phyloP scores from a whole-genome alignment of 2,329 filamentous ascomycete species.

The Periconia sp. region DNA sequence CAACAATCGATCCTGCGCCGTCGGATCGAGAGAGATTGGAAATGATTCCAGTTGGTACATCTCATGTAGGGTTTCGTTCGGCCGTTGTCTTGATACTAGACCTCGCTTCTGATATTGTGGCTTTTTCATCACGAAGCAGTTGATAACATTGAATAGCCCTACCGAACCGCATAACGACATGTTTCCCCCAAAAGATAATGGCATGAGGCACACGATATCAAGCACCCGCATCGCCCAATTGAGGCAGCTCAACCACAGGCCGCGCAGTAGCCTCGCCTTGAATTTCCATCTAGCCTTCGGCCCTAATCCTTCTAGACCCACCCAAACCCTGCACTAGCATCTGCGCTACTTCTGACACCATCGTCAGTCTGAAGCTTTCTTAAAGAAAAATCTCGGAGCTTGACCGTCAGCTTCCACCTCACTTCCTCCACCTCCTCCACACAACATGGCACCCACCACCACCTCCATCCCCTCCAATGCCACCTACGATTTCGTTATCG shows the following conservation, averaged over 20 bases:
- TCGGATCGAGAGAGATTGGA: no score
- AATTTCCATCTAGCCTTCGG: background rate
- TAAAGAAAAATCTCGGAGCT: background rate
- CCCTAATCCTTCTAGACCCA: background rate
- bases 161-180: no score
- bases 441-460: slow-evolving; percentile 57
- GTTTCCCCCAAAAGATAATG: background rate
- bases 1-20: no score
- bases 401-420: background rate
- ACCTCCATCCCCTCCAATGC: slow-evolving; percentile 65
- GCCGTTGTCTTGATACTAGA: no score
- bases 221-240: background rate
- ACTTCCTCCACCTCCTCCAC: background rate
- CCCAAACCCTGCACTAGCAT: no score
- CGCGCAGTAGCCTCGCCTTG: background rate
- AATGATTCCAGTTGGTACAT: no score
- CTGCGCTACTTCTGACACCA: background rate
- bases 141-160: no score
- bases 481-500: slow-evolving; percentile 78
- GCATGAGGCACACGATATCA: background rate
- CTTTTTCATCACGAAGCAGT: no score
- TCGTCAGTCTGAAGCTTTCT: background rate
- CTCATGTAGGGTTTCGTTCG: no score
- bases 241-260: background rate
- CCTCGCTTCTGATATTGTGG: no score